phyloP scores from a whole-genome alignment of 2,329 filamentous ascomycete species.

The Aspergillus japonicus region DNA sequence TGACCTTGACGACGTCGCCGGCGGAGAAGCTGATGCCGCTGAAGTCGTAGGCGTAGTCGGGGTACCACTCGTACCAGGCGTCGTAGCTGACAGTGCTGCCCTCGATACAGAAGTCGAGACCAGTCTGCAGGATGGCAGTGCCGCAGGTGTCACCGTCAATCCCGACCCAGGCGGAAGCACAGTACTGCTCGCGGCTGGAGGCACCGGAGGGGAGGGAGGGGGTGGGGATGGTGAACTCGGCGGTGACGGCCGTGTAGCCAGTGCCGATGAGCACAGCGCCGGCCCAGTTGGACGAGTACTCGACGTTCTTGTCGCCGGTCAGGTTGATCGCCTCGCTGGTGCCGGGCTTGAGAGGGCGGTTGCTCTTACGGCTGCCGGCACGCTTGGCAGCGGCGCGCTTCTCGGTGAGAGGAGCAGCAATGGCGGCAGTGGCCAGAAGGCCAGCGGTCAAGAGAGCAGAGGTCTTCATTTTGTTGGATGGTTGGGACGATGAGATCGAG shows the following conservation, averaged over 20 bases:
- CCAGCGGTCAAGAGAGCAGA: constrained; percentile 36
- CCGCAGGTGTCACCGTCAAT: constrained; percentile 59
- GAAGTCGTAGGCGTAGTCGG: constrained; percentile 56
- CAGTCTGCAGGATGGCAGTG: constrained; percentile 56
- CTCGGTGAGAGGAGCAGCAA: constrained; percentile 43
- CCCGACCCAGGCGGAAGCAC: constrained; percentile 58
- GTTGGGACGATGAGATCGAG: not conserved
- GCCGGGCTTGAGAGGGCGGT: constrained; percentile 7
- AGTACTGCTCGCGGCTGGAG: constrained; percentile 3
- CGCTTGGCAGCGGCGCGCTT: constrained; percentile 31
- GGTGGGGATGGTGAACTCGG: constrained; percentile 51
- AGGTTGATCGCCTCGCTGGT: constrained; percentile 2
- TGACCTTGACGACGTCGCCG: constrained; percentile 46
- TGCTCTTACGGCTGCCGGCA: not conserved
- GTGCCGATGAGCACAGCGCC: constrained; percentile 53
- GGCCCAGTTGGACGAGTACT: constrained; percentile 59
- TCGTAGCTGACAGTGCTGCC: constrained; percentile 46
- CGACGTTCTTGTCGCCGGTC: constrained; percentile 32
- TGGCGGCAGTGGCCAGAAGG: constrained; percentile 45
- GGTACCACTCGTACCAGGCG: constrained; percentile 64
- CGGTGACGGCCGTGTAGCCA: constrained; percentile 53
- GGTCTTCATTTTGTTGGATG: constrained; percentile 49
- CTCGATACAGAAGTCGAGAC: constrained; percentile 54
- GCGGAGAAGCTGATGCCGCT: constrained; percentile 44
- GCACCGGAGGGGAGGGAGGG: constrained; percentile 33